Evolutionary conservation across 345 rosid genomes (phyloP).

Genomic region (Sisymbrium altissimum): DNA sequence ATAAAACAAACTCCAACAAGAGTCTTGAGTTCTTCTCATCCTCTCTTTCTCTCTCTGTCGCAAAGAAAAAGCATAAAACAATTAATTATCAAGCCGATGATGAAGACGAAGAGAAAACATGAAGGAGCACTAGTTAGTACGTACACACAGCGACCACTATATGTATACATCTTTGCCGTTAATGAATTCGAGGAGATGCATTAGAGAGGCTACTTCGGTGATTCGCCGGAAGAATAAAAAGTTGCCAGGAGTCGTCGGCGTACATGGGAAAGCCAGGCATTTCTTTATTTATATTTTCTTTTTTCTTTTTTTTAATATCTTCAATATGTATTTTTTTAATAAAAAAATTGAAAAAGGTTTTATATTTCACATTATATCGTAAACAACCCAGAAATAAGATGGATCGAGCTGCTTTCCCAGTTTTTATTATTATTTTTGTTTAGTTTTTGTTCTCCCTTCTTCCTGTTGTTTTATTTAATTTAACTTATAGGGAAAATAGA

Average conservation of each 20-base stretch:
- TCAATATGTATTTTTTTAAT: neutral
- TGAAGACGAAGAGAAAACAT: conserved; percentile 21
- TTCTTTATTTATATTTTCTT: conserved; percentile 3
- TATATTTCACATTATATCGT: neutral
- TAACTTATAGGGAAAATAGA: neutral
- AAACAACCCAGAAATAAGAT: conserved; percentile 2
- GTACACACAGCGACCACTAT: neutral
- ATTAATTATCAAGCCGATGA: neutral
- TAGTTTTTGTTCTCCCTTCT: neutral
- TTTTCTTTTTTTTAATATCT: neutral
- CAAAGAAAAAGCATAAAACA: neutral
- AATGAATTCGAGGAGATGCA: neutral
- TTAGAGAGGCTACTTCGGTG: conserved; percentile 26
- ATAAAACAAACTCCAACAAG: conserved; percentile 13
- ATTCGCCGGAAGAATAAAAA: conserved; percentile 17
- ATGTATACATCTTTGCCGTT: neutral
- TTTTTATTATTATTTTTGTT: neutral
- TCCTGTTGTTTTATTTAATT: neutral
- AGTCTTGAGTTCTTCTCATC: neutral
- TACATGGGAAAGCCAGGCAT: conserved; percentile 39
- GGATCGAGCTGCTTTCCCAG: neutral
- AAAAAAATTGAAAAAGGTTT: neutral
- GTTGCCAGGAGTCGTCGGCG: conserved; percentile 22
- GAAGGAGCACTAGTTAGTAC: neutral
- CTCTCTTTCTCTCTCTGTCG: conserved; percentile 4